phyloP scores from a whole-genome alignment of 2,329 filamentous ascomycete genomes.

The Diaporthe aspalathi region DNA sequence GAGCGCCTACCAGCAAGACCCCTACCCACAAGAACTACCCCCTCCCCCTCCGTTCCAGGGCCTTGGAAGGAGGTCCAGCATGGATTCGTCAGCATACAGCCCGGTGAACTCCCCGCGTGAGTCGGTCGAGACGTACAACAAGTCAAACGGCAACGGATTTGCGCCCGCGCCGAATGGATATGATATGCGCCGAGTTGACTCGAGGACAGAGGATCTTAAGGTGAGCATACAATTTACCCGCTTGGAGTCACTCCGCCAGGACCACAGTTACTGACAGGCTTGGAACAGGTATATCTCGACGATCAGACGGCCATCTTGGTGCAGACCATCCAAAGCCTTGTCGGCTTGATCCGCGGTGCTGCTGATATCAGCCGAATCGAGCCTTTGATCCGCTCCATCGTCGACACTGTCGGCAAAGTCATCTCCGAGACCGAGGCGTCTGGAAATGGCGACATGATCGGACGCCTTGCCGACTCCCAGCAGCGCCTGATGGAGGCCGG shows the following conservation, averaged over 20 bases:
- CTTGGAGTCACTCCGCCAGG: neutral
- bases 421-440: constrained; percentile 72
- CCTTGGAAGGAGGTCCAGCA: constrained; percentile 68
- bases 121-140: constrained; percentile 60
- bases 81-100: constrained; percentile 80
- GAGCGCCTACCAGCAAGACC: constrained; percentile 49
- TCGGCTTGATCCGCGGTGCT: constrained; percentile 76
- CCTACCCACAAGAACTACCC: constrained; percentile 51
- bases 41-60: constrained; percentile 69
- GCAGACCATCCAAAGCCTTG: constrained; percentile 84
- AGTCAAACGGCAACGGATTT: constrained; percentile 51
- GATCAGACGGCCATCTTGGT: constrained; percentile 84
- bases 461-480: constrained; percentile 71
- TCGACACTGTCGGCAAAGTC: constrained; percentile 76
- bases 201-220: constrained; percentile 63
- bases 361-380: constrained; percentile 73
- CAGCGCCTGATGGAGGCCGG: constrained; percentile 73
- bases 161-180: constrained; percentile 54
- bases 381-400: constrained; percentile 77
- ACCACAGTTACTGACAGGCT: constrained; percentile 4
- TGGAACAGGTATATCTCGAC: constrained; percentile 76
- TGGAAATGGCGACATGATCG: constrained; percentile 64
- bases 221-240: constrained; percentile 41
- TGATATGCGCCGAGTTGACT: constrained; percentile 49
- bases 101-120: constrained; percentile 76